Evolutionary conservation across 306 rosid genomes (phyloP), one percentile per base, ranked within the genome.

Genomic region (Lithocarpus polystachyus): DNA sequence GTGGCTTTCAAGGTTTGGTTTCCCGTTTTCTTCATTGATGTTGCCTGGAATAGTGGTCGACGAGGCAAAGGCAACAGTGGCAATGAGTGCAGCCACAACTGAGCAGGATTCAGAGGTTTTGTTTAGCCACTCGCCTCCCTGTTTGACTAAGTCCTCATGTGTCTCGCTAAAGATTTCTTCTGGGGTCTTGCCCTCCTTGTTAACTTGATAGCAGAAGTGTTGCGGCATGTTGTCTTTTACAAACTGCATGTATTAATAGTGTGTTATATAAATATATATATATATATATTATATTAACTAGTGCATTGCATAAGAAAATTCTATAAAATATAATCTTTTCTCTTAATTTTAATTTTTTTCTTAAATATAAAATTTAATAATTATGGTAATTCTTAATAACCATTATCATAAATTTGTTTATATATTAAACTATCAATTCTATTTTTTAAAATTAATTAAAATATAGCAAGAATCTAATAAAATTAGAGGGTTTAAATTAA

Each of bases 11-110:
- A 86, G 69, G n/a, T 22, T 14, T n/a, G 86, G 89, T 12, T 7
- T 8, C 6, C 89, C 82, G 2, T 10, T 74, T 0, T 11, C 8
- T 17, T 40, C 9, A 8, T 18, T 3, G 24, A 57, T 19, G 10
- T 77, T 83, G 0, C 85, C 85, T 0, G 85, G 88, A 33, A 81
- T 68, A n/a, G 76, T 79, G 15, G 88, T 14, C 10, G 86, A 55
- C 7, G 86, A 62, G 76, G 88, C 77, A 19, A 81, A 90, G 57
- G 90, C 88, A 4, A 88, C 88, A 0, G 89, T 74, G 79, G 92
- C 94, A 6, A 90, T 76, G 62, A 90, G 74, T n/a, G 89, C 85
- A 2, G 89, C 89, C 65, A 88, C 89, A 15, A 88, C 22, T 0
- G 92, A 88, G 84, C 92, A 88, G 0, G 92, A 85, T 23, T 82